phyloP scores from a whole-genome alignment of 2,329 filamentous ascomycete species.

The Colletotrichum sansevieriae region DNA sequence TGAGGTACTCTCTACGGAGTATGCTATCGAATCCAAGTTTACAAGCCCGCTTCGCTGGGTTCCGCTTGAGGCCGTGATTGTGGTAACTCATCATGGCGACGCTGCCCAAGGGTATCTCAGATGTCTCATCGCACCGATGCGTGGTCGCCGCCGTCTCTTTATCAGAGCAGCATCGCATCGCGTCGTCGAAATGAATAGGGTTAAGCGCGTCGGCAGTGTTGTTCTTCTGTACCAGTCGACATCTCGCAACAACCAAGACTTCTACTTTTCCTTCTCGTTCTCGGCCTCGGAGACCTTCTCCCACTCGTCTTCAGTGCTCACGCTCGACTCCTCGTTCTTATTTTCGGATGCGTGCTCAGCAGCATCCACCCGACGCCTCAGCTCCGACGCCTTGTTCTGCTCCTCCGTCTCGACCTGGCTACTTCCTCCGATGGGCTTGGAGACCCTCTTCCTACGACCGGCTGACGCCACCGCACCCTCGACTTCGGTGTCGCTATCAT shows the following conservation, averaged over 20 bases:
- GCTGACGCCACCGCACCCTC: constrained; percentile 46
- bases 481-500: constrained; percentile 67
- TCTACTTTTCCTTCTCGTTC: constrained; percentile 66
- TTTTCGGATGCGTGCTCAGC: constrained; percentile 52
- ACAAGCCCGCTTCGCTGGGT: constrained; percentile 25
- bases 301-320: constrained; percentile 96
- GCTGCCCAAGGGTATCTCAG: constrained; percentile 41
- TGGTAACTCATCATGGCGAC: constrained; percentile 10
- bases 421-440: constrained; percentile 48
- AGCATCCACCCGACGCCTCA: constrained; percentile 61
- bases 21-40: constrained; percentile 30
- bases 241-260: constrained; percentile 43
- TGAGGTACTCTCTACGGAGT: constrained; percentile 24
- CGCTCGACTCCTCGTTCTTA: constrained; percentile 60
- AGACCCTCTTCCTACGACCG: constrained; percentile 2
- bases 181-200: neutral
- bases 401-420: constrained; percentile 60
- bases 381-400: constrained; percentile 52
- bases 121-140: constrained; percentile 24
- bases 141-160: neutral
- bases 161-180: constrained; percentile 1
- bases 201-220: constrained; percentile 6
- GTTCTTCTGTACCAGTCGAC: constrained; percentile 29
- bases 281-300: constrained; percentile 88
- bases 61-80: neutral